These are phyloP conservation scores for Penicillium vulpinum DNA, from an alignment of 2,329 filamentous ascomycete species.

Conservation along the genomic window DNA sequence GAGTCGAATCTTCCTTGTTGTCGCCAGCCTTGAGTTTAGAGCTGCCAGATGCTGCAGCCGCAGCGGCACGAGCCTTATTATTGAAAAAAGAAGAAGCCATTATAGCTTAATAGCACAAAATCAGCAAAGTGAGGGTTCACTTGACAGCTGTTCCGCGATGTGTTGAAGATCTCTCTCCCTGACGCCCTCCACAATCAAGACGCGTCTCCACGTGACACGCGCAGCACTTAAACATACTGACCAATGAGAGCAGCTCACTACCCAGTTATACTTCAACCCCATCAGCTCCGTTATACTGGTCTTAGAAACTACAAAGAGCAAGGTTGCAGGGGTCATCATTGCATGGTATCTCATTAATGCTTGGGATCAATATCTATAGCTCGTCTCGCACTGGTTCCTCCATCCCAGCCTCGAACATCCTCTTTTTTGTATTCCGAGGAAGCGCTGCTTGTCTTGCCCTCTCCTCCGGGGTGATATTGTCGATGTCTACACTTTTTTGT, in stretches of 20 bases:
- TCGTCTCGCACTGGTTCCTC: constrained; percentile 40
- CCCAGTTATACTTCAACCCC: neutral
- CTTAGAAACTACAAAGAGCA: neutral
- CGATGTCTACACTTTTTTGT: constrained; percentile 30
- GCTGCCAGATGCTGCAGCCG: constrained; percentile 71
- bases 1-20: constrained; percentile 61
- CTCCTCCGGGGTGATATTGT: constrained; percentile 41
- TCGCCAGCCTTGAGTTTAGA: constrained; percentile 66
- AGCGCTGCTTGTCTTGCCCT: constrained; percentile 37
- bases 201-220: constrained; percentile 40
- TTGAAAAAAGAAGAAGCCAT: constrained; percentile 90
- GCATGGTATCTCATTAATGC: constrained; percentile 15
- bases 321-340: neutral
- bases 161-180: constrained; percentile 9
- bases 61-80: constrained; percentile 76
- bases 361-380: constrained; percentile 28
- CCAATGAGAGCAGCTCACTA: constrained; percentile 11
- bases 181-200: constrained; percentile 22
- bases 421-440: constrained; percentile 50
- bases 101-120: neutral
- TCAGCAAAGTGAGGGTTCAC: neutral
- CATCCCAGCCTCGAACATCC: constrained; percentile 47
- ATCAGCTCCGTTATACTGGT: neutral
- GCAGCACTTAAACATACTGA: constrained; percentile 22
- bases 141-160: constrained; percentile 5